Percentiles rank a stretch among this genome's conserved stretches.
Evolutionary conservation across 2,329 filamentous ascomycete genomes (phyloP).

Genomic region (Alternaria angustiovoidea): DNA sequence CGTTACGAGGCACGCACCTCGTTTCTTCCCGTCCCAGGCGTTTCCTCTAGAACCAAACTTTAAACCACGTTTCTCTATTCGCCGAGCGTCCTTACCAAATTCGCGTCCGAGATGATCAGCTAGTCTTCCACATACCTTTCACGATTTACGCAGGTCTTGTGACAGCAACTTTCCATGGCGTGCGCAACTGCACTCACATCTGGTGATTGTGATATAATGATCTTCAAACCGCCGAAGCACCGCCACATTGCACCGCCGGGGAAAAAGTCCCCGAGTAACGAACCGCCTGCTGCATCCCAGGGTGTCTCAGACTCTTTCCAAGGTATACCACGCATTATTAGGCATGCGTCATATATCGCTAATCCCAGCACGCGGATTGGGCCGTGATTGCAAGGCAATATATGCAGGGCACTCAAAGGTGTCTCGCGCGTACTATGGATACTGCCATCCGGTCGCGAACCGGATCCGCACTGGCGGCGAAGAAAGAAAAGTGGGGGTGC

Average conservation of each 20-base stretch:
- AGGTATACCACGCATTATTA: background rate
- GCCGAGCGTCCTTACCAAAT: conserved; percentile 1
- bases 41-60: conserved; percentile 11
- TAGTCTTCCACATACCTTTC: background rate
- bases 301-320: background rate
- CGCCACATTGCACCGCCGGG: conserved; percentile 5
- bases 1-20: conserved; percentile 19
- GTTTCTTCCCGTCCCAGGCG: conserved; percentile 15
- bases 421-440: background rate
- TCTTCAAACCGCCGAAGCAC: conserved; percentile 13
- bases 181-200: background rate
- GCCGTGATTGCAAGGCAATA: conserved; percentile 2
- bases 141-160: background rate
- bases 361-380: background rate
- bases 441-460: conserved; percentile 10
- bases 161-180: background rate
- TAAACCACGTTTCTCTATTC: conserved; percentile 13
- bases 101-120: background rate
- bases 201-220: conserved; percentile 6
- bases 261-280: conserved; percentile 1
- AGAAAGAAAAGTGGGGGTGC: conserved; percentile 7
- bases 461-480: conserved; percentile 18
- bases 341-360: conserved; percentile 1
- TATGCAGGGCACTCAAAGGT: conserved; percentile 12
- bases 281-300: background rate